Percentiles rank a stretch among this genome's conserved stretches.
These are phyloP conservation scores for Stentor coeruleus DNA, from an alignment of 73 alveolate genomes.

Conservation along the genomic window DNA sequence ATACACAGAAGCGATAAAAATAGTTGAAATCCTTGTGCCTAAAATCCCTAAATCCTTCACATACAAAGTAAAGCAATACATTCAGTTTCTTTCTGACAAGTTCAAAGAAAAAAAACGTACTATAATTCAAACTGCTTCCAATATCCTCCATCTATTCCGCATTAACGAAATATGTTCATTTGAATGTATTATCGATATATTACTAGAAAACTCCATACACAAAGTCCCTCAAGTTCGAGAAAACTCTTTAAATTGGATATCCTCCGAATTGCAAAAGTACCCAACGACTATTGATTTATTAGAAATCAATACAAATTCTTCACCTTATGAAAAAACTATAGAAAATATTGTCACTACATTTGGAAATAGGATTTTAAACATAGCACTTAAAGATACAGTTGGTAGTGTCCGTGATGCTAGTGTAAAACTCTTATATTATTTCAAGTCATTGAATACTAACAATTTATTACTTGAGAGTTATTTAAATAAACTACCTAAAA, in stretches of 20 bases:
- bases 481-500: neutral
- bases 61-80: neutral
- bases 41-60: constrained; percentile 11
- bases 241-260: neutral
- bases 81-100: constrained; percentile 17
- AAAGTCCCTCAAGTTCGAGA: constrained; percentile 17
- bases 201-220: constrained; percentile 3
- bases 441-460: neutral
- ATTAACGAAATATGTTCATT: neutral
- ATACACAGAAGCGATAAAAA: constrained; percentile 9
- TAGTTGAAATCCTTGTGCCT: neutral
- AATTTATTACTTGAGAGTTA: neutral
- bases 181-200: neutral
- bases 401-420: constrained; percentile 1
- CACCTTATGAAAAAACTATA: neutral
- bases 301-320: neutral
- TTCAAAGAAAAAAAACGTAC: constrained; percentile 8
- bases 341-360: neutral
- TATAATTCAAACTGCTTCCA: neutral
- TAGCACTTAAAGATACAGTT: neutral
- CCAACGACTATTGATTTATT: neutral
- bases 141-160: constrained; percentile 1
- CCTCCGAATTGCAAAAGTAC: neutral
- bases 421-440: neutral
- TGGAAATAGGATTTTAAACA: neutral